These are phyloP conservation scores for Micractinium sp. DNA, from an alignment of 139 green algal genomes.

Conservation along the genomic window DNA sequence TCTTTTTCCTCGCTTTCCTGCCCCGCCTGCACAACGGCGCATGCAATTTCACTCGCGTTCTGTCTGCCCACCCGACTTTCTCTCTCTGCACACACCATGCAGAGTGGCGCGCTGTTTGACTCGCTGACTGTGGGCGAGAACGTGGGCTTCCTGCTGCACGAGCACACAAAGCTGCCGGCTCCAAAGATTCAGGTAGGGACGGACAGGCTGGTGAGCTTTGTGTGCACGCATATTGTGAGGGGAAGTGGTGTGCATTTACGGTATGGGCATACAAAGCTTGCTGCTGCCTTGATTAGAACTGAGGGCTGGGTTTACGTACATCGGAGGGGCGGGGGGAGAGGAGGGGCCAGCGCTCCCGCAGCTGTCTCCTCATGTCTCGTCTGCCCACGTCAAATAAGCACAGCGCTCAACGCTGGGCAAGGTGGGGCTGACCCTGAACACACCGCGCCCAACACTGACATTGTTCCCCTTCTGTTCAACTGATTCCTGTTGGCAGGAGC, in stretches of 20 bases:
- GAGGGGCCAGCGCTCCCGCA: not conserved
- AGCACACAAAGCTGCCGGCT: conserved; percentile 85
- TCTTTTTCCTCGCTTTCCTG: no score
- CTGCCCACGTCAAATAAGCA: no score
- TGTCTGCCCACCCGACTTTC: not conserved
- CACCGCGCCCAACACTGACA: not conserved
- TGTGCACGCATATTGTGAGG: no score
- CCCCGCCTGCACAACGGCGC: no score
- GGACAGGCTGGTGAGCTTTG: no score
- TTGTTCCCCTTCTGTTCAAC: not conserved
- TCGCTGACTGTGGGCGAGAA: conserved; percentile 97
- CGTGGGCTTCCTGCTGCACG: conserved; percentile 95
- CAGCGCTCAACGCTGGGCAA: no score
- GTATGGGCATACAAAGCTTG: not conserved
- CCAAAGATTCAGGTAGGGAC: conserved; percentile 70
- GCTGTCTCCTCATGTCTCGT: no score
- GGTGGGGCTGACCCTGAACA: not conserved
- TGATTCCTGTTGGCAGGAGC: conserved; percentile 37
- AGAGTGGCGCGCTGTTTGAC: conserved; percentile 98
- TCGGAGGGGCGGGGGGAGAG: no score
- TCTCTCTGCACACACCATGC: conserved; percentile 29
- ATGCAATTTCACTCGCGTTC: not conserved
- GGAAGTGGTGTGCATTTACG: no score
- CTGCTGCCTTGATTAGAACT: not conserved
- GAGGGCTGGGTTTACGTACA: not conserved